phyloP scores from a whole-genome alignment of 768 basidiomycete species.

The Boletellus emodensis region DNA sequence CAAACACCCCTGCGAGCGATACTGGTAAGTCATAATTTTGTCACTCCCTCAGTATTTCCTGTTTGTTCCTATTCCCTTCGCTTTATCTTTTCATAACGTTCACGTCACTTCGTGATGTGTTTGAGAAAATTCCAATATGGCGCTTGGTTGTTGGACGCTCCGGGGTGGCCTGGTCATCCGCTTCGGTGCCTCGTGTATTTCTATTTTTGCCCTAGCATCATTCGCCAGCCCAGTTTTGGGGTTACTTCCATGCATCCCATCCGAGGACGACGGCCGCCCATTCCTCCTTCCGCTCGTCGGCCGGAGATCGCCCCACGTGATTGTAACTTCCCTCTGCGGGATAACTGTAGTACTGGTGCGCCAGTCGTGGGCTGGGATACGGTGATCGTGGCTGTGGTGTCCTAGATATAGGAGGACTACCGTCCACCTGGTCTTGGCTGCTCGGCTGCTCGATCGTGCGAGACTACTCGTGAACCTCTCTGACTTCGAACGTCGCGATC shows the following conservation, averaged over 20 bases:
- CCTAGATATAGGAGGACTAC: neutral
- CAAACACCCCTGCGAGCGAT: constrained; percentile 26
- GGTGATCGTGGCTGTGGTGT: neutral
- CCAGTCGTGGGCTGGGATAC: neutral
- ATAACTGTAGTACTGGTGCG: neutral
- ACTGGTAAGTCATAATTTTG: constrained; percentile 18
- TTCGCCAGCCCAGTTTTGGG: neutral
- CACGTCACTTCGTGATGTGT: neutral
- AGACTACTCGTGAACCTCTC: neutral
- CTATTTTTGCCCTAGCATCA: neutral
- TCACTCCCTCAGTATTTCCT: neutral
- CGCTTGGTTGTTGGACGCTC: neutral
- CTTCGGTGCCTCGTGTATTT: constrained; percentile 1
- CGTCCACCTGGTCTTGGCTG: neutral
- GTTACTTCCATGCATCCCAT: neutral
- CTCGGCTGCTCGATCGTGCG: neutral
- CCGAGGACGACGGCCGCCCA: neutral
- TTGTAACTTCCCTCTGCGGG: neutral
- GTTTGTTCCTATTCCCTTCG: neutral
- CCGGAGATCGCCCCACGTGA: neutral
- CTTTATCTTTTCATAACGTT: neutral
- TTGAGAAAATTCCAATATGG: neutral
- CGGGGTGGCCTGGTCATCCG: neutral
- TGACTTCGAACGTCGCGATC: constrained; percentile 2
- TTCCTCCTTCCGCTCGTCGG: neutral